Conservation (phyloP, 78 protist species). For the Isochrysis galbana region DNA sequence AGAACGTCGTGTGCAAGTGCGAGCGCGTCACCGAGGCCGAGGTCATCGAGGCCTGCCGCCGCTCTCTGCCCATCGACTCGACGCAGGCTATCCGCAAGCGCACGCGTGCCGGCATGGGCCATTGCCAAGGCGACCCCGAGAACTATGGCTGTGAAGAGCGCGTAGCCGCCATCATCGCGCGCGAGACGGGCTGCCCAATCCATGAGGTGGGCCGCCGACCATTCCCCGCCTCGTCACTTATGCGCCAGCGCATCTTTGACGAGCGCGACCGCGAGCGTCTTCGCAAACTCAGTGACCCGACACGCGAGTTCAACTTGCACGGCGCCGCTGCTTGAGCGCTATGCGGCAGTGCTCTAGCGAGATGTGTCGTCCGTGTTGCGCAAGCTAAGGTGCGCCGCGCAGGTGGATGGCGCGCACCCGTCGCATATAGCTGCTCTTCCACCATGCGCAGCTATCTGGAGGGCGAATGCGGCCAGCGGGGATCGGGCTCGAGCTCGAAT, state of each 20-base stretch:
- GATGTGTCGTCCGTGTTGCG: too few species aligned
- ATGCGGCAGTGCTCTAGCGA: too few species aligned
- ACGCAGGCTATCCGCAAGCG: conserved; percentile 29
- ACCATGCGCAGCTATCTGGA: too few species aligned
- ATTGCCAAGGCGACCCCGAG: conserved; percentile 8
- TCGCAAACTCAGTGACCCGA: neutral
- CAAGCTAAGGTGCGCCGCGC: too few species aligned
- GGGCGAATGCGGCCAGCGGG: too few species aligned
- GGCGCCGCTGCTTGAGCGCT: too few species aligned
- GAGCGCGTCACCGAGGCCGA: conserved; percentile 34
- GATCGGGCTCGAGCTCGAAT: too few species aligned
- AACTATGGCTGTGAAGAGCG: conserved; percentile 15
- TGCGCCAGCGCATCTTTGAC: neutral
- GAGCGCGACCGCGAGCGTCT: neutral
- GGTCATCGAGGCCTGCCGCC: conserved; percentile 3
- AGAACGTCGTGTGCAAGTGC: conserved; percentile 30
- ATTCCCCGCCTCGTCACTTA: neutral
- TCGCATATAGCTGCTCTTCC: too few species aligned
- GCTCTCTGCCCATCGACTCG: conserved; percentile 1
- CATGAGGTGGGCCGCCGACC: neutral
- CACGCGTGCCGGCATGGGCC: conserved; percentile 38
- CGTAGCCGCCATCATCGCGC: neutral
- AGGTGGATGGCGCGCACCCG: too few species aligned
- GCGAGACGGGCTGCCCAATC: neutral
- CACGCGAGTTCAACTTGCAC: too few species aligned